Evolutionary conservation across 2,329 filamentous ascomycete genomes (phyloP), one percentile per base, ranked within the genome.

Genomic region (Diaporthe amygdali): DNA sequence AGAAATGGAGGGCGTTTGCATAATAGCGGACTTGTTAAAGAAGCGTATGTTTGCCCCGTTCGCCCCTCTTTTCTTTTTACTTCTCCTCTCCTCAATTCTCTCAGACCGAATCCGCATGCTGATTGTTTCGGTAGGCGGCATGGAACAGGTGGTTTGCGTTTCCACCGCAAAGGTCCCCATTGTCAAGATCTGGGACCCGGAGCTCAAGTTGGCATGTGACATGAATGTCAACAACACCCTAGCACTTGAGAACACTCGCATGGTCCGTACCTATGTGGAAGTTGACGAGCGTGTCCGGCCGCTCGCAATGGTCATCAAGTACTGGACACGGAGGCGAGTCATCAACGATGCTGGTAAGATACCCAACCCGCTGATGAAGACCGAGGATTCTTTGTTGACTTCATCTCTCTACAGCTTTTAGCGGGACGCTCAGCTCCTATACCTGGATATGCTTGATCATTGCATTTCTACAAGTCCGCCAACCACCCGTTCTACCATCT

Each of bases 401-500:
- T 27, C 37, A 70, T 30, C 73, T 66, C 49, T 5, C 25, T 71
- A 41, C 79, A 97, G 96, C 93, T 71, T 94, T 95, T 79, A 95
- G 96, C 74, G 95, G 94, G 70, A 99, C 96, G 8, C 87, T 99
- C 72, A 98, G 96, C 82, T 99, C 96, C 22, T 99, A 99, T 80
- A 98, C 96, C 27, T 99, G 96, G 96, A 98, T 98, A 79, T 99
- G 96, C 82, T 90, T 99, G 87, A 97, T 98, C 75, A 93, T 99
- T 79, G 97, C 95, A 76, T 99, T 98, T 78, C 88, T 99, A 32
- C 96, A 99, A 82, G 93, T 94, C 66, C 91, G 95, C 76, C 88
- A 92, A 72, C 93, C 94, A 20, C 93, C 96, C 0, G 90, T 99
- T 68, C 83, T 99, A 27, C 96, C 96, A 5, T 91, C 93, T 20